Evolutionary conservation across 352 stramenopile species (phyloP), one percentile per base, ranked within the genome.

Genomic region (Pythium chondricola): DNA sequence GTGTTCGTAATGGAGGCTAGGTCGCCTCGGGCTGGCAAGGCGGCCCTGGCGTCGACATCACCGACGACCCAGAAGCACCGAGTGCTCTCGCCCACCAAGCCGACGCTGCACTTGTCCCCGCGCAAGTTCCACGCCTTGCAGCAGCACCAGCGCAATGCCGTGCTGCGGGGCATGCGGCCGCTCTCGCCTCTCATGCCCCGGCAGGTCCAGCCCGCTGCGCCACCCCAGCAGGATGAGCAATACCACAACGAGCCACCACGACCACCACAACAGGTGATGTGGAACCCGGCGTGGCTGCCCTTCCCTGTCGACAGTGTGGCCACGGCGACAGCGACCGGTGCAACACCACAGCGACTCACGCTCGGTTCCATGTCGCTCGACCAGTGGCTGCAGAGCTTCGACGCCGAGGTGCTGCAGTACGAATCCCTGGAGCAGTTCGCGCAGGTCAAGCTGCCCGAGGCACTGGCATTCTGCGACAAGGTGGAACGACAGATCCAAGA

Each of bases 381-480:
- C 20, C 24, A 51, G n/a, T 83, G 71, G 71, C 56, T 83, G 9
- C 46, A 65, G 18, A 46, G 45, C 22, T 80, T 74, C 44, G 71
- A 83, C 32, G 50, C 64, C 9, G 68, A 80, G 10, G 58, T 75
- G 21, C 30, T 67, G 18, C 40, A 54, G n/a, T 80, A 59, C 32
- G 71, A 83, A 37, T 83, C 71, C 3, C 56, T 83, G 4, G 71
- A 74, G 30, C 48, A 56, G 25, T 79, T 83, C 31, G 40, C 50
- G 4, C 57, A 76, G 16, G 63, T 76, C 38, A 83, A 83, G 36
- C 38, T 83, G 6, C 62, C 68, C 1, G 71, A 83, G 30, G 69
- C 69, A 9, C 56, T 77, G 7, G 61, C 52, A 13, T 69, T 80
- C 20, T 72, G 50, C 33, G 61, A 65, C 2, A 83, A 80, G 39